Conservation (phyloP, 208 protist genomes). For the Leishmania braziliensis region DNA sequence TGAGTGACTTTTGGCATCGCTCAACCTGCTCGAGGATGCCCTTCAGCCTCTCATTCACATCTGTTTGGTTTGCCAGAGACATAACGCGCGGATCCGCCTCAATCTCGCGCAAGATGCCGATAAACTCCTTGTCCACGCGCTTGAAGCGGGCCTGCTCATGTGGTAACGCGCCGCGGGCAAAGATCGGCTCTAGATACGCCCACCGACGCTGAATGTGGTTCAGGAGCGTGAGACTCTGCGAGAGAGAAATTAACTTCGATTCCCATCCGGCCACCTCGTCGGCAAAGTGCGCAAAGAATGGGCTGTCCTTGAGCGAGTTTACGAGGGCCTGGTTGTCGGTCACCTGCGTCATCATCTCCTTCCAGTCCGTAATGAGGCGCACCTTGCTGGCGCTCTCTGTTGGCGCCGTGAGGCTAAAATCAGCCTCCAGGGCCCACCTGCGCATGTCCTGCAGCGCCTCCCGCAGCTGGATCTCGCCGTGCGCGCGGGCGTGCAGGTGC, state of each 20-base stretch:
- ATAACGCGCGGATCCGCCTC: slow-evolving; percentile 93
- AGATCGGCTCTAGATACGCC: slow-evolving; percentile 98
- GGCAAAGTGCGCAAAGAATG: slow-evolving; percentile 93
- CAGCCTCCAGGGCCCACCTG: slow-evolving; percentile 87
- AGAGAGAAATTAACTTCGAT: slow-evolving; percentile 87
- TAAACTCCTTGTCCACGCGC: slow-evolving; percentile 96
- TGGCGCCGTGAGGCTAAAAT: slow-evolving; percentile 86
- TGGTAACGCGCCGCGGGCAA: slow-evolving; percentile 95
- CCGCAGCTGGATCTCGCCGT: slow-evolving; percentile 95
- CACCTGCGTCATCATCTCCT: slow-evolving; percentile 95
- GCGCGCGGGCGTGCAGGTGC: slow-evolving; percentile 91
- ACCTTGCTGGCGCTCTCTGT: slow-evolving; percentile 61
- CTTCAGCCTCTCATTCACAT: slow-evolving; percentile 88
- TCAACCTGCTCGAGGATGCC: slow-evolving; percentile 95
- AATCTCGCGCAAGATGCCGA: slow-evolving; percentile 89
- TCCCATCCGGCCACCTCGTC: slow-evolving; percentile 93
- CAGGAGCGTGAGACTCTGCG: slow-evolving; percentile 82
- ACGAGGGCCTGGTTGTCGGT: slow-evolving; percentile 96
- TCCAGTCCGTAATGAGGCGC: slow-evolving; percentile 98
- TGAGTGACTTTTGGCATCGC: slow-evolving; percentile 96
- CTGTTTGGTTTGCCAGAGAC: slow-evolving; percentile 77
- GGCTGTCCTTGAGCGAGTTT: slow-evolving; percentile 95
- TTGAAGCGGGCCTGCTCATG: slow-evolving; percentile 96
- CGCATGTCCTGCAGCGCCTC: slow-evolving; percentile 96
- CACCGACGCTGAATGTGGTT: slow-evolving; percentile 97